Conservation (phyloP, 2,329 filamentous ascomycete species). For the Colletotrichum horii region DNA sequence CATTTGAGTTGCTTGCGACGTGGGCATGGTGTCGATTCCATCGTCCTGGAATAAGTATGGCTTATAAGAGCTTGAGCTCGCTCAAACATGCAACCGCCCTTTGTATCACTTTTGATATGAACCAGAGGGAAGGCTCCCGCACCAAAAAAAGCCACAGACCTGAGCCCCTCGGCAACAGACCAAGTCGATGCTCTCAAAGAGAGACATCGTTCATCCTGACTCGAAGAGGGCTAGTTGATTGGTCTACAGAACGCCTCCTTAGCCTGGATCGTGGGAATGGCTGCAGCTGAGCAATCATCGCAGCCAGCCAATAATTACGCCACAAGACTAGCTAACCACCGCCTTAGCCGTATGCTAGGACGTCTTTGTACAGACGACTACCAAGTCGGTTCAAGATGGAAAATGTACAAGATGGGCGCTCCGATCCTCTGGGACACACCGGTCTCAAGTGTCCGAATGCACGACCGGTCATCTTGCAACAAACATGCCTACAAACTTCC, state of each 20-base stretch:
- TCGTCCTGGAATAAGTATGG: neutral
- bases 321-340: neutral
- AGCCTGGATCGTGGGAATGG: neutral
- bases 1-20: neutral
- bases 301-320: constrained; percentile 14
- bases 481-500: neutral
- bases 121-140: neutral
- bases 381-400: neutral
- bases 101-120: neutral
- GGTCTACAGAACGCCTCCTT: neutral
- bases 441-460: neutral
- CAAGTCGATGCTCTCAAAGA: neutral
- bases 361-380: neutral
- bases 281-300: neutral
- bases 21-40: neutral
- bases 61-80: neutral
- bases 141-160: constrained; percentile 1
- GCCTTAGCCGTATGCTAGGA: neutral
- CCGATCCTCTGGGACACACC: neutral
- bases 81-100: neutral
- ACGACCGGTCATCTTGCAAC: neutral
- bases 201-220: constrained; percentile 13
- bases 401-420: neutral
- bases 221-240: neutral
- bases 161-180: neutral